Evolutionary conservation across 2,329 filamentous ascomycete genomes (phyloP).

Genomic region (Pyrenophora teres): DNA sequence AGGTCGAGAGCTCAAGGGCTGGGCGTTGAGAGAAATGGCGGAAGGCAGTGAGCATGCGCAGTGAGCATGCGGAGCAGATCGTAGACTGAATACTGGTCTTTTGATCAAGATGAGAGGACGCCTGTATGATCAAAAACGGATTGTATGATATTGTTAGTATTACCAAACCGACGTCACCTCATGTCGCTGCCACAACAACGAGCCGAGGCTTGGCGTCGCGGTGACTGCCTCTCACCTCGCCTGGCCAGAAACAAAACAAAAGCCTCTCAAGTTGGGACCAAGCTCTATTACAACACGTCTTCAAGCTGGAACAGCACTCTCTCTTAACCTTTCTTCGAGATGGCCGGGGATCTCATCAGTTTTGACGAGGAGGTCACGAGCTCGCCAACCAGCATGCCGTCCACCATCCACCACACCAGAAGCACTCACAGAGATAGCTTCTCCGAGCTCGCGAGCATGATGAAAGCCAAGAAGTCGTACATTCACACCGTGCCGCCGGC

Average conservation of each 20-base stretch:
- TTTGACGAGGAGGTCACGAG: constrained; percentile 1
- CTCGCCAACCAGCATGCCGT: neutral
- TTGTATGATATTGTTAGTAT: no score
- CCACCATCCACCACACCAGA: neutral
- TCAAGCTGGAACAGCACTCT: no score
- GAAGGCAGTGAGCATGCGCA: no score
- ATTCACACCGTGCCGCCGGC: neutral
- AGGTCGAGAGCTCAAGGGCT: no score
- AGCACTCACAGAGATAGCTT: constrained; percentile 21
- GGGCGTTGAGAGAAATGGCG: no score
- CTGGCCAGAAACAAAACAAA: constrained; percentile 1
- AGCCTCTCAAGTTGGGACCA: neutral
- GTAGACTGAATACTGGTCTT: no score
- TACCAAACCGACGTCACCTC: no score
- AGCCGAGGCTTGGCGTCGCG: constrained; percentile 7
- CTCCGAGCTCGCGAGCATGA: constrained; percentile 19
- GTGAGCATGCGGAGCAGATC: no score
- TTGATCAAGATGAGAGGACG: no score
- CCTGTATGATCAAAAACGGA: no score
- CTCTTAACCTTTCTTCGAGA: neutral
- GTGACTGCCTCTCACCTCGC: constrained; percentile 12
- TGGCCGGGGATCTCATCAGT: constrained; percentile 18
- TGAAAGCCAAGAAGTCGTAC: constrained; percentile 27
- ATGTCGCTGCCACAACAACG: neutral
- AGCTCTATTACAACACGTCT: no score